Evolutionary conservation across 2,329 filamentous ascomycete genomes (phyloP).

Genomic region (Cladosporium sp.): DNA sequence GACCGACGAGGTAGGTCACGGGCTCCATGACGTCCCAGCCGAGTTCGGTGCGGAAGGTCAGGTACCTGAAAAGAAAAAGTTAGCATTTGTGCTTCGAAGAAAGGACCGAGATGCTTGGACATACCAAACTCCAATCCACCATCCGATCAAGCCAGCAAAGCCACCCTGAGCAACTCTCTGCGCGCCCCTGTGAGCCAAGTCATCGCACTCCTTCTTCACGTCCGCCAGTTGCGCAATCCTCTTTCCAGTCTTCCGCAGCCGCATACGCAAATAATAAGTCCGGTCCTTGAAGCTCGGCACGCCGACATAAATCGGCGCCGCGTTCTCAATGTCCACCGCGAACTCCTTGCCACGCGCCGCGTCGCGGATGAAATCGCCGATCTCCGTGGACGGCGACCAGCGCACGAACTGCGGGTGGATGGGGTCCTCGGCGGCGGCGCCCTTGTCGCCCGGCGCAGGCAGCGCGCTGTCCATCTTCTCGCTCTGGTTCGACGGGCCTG

Average conservation of each 20-base stretch:
- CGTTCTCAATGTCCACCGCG: conserved; percentile 72
- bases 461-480: conserved; percentile 23
- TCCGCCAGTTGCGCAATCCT: conserved; percentile 63
- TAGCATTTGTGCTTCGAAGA: background rate
- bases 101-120: background rate
- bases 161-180: conserved; percentile 75
- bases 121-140: conserved; percentile 56
- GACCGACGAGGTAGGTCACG: conserved; percentile 80
- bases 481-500: background rate
- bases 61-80: conserved; percentile 56
- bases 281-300: conserved; percentile 85
- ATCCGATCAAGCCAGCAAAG: conserved; percentile 64
- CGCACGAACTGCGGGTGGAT: conserved; percentile 65
- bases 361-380: conserved; percentile 90
- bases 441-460: conserved; percentile 30
- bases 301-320: conserved; percentile 64
- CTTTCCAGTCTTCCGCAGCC: conserved; percentile 64
- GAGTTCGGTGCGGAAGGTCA: conserved; percentile 63
- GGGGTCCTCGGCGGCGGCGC: conserved; percentile 39
- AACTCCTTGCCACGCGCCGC: conserved; percentile 81
- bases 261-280: conserved; percentile 79
- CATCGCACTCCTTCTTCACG: conserved; percentile 76
- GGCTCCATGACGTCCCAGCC: conserved; percentile 87
- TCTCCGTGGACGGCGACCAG: conserved; percentile 83
- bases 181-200: conserved; percentile 67